Conservation (phyloP, 2,329 filamentous ascomycete genomes). For the Trichophyton equinum region DNA sequence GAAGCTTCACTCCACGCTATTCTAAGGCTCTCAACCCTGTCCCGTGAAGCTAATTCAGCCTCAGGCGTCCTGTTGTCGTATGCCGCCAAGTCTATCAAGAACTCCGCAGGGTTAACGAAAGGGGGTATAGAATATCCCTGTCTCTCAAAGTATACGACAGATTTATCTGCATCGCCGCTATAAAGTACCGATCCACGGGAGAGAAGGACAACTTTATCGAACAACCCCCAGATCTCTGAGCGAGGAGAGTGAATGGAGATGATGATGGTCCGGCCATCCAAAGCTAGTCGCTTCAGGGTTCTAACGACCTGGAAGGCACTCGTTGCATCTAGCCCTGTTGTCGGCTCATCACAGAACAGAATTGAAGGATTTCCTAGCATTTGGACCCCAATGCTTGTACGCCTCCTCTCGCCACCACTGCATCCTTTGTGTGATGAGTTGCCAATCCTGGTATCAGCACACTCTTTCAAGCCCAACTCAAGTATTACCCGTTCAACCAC, state of each 20-base stretch:
- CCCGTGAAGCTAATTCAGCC: slow-evolving; percentile 47
- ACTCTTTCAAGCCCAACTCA: slow-evolving; percentile 64
- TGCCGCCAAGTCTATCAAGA: slow-evolving; percentile 60
- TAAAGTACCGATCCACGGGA: slow-evolving; percentile 57
- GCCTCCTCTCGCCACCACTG: slow-evolving; percentile 65
- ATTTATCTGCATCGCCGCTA: slow-evolving; percentile 47
- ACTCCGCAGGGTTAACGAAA: slow-evolving; percentile 68
- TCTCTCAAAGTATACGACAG: slow-evolving; percentile 51
- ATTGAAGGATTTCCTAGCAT: slow-evolving; percentile 67
- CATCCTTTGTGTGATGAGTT: slow-evolving; percentile 60
- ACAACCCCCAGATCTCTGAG: slow-evolving; percentile 67
- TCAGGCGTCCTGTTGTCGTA: slow-evolving; percentile 59
- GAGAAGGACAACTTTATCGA: slow-evolving; percentile 59
- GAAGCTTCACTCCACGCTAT: slow-evolving; percentile 40
- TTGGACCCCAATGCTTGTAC: slow-evolving; percentile 66
- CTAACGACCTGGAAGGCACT: slow-evolving; percentile 62
- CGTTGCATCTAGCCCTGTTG: slow-evolving; percentile 61
- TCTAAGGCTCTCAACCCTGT: slow-evolving; percentile 50
- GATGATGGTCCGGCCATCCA: slow-evolving; percentile 57
- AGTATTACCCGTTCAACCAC: slow-evolving; percentile 67
- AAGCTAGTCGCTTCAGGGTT: slow-evolving; percentile 55
- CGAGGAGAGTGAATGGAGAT: slow-evolving; percentile 66
- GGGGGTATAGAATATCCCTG: slow-evolving; percentile 51
- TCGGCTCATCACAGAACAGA: slow-evolving; percentile 67
- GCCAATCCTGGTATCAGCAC: slow-evolving; percentile 61